Evolutionary conservation across 495 filamentous ascomycete species (phyloP).

Genomic region (Coniosporium apollinis): DNA sequence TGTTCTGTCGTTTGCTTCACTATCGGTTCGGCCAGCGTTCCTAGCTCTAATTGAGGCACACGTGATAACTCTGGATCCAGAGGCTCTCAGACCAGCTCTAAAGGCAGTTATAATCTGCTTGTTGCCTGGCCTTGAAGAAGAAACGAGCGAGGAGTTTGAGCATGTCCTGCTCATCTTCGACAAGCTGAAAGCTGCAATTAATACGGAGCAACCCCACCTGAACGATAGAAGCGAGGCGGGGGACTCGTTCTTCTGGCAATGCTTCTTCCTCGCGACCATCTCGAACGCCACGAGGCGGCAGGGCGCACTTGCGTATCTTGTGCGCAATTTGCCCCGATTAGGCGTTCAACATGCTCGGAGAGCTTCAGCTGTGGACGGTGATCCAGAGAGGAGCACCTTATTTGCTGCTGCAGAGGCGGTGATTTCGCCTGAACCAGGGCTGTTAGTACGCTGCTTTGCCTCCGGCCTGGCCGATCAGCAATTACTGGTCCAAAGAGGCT

Average conservation of each 20-base stretch:
- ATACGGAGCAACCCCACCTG: constrained; percentile 20
- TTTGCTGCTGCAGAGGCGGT: constrained; percentile 42
- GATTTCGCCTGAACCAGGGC: constrained; percentile 80
- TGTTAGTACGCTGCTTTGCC: constrained; percentile 79
- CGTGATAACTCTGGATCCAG: constrained; percentile 50
- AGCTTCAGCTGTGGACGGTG: constrained; percentile 1
- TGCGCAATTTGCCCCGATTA: constrained; percentile 61
- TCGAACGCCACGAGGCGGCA: constrained; percentile 69
- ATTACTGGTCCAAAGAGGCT: constrained; percentile 80
- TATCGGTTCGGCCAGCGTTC: constrained; percentile 70
- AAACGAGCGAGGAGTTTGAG: constrained; percentile 93
- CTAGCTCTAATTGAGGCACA: constrained; percentile 69
- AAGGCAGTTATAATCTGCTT: constrained; percentile 76
- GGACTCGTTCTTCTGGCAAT: constrained; percentile 96
- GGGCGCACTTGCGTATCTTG: constrained; percentile 73
- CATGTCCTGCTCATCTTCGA: constrained; percentile 64
- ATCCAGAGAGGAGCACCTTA: constrained; percentile 13
- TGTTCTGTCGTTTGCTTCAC: constrained; percentile 80
- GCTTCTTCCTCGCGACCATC: constrained; percentile 83
- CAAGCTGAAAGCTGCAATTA: constrained; percentile 33
- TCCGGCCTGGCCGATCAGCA: constrained; percentile 82
- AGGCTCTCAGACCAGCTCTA: constrained; percentile 64
- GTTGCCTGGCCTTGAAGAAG: constrained; percentile 84
- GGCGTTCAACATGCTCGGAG: constrained; percentile 16
- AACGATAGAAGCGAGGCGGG: constrained; percentile 39